These are phyloP conservation scores for Cystobasidiaceae sp. DNA, from an alignment of 1,284 basidiomycete species.

Conservation along the genomic window DNA sequence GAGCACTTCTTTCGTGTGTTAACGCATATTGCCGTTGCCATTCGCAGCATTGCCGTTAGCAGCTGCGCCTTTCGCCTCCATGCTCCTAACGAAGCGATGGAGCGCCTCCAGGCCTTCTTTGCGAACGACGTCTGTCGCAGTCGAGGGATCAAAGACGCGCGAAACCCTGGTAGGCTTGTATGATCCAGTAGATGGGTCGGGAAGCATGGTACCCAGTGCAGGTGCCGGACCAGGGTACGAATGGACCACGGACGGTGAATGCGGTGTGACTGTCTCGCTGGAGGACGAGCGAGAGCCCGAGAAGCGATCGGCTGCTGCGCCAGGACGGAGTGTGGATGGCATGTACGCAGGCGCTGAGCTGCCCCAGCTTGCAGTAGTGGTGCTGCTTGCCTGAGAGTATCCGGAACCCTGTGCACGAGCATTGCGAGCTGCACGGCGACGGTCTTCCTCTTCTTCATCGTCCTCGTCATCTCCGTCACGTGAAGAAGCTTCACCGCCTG, in stretches of 20 bases:
- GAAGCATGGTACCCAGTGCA: not conserved
- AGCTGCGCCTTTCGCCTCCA: conserved; percentile 34
- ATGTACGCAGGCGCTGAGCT: not conserved
- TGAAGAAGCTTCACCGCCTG: conserved; percentile 23
- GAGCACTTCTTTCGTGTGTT: too few species aligned
- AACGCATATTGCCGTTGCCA: too few species aligned
- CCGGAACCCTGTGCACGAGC: too few species aligned
- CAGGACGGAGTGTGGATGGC: not conserved
- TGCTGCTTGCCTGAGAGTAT: too few species aligned
- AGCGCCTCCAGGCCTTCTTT: conserved; percentile 41
- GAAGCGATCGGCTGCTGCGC: not conserved
- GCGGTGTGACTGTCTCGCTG: conserved; percentile 13
- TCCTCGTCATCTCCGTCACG: conserved; percentile 28
- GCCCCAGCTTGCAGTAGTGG: too few species aligned
- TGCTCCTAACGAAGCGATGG: conserved; percentile 40
- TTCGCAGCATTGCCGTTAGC: not conserved
- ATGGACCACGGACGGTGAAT: not conserved
- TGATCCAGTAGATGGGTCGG: conserved; percentile 7
- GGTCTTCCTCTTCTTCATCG: conserved; percentile 25
- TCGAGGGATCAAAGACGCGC: conserved; percentile 40
- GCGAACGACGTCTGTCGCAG: conserved; percentile 40
- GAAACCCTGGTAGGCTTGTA: conserved; percentile 30
- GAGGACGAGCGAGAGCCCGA: conserved; percentile 2
- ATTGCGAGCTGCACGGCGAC: too few species aligned
- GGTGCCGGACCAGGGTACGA: not conserved